Conservation (phyloP, 2,329 filamentous ascomycete genomes). For the Alternaria gansuensis region DNA sequence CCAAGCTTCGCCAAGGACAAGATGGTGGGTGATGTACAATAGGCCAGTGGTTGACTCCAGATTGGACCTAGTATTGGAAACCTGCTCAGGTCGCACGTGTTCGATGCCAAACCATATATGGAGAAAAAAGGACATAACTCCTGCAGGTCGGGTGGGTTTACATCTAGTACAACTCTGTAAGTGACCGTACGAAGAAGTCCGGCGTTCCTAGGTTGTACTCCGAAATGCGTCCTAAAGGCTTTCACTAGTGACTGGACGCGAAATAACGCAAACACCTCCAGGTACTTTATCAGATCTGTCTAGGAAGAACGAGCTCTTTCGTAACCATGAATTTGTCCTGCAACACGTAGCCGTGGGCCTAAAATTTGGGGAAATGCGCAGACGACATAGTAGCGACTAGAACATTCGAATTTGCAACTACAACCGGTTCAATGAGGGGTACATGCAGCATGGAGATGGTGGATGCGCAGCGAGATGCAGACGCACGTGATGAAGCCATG, state of each 20-base stretch:
- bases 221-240: background rate
- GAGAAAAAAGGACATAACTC: background rate
- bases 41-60: background rate
- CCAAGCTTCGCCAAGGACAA: background rate
- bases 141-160: background rate
- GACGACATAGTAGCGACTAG: background rate
- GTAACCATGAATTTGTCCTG: background rate
- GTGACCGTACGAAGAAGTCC: background rate
- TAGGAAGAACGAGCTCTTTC: background rate
- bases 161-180: background rate
- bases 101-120: background rate
- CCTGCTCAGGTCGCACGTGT: conserved; percentile 1
- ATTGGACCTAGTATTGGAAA: background rate
- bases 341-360: background rate
- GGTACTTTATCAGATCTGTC: background rate
- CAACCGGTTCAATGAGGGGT: background rate
- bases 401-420: background rate
- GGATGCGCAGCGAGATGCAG: background rate
- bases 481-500: background rate
- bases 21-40: background rate
- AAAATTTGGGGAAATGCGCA: background rate
- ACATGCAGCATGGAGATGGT: background rate
- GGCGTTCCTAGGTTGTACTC: background rate
- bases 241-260: background rate
- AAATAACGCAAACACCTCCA: background rate